Percentiles rank a stretch among this genome's conserved stretches.
These are phyloP conservation scores for Monilinia fructigena DNA, from an alignment of 2,329 filamentous ascomycete species.

Conservation along the genomic window DNA sequence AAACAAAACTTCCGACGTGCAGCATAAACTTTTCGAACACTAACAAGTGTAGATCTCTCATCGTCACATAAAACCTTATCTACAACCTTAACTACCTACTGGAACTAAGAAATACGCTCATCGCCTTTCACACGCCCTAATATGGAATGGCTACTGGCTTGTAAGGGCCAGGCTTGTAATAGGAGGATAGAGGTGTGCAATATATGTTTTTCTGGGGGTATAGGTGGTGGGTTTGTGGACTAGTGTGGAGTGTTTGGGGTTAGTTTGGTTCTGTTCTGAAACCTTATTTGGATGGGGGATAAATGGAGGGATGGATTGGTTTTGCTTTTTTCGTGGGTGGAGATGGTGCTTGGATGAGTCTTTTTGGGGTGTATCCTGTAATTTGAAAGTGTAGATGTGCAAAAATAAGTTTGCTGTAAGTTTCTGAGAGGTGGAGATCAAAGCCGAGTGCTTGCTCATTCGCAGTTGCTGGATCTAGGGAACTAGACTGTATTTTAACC, in stretches of 20 bases:
- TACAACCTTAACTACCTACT: not conserved
- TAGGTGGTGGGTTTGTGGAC: not conserved
- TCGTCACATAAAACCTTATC: not conserved
- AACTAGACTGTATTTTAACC: not conserved
- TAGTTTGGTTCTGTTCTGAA: too few relatives aligned
- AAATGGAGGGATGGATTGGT: too few relatives aligned
- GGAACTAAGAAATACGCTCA: not conserved
- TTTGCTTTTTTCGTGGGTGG: too few relatives aligned
- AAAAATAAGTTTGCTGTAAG: not conserved
- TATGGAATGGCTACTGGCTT: not conserved
- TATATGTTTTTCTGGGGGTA: not conserved
- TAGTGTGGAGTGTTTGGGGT: too few relatives aligned
- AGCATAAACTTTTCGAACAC: not conserved
- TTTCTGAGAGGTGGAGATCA: not conserved
- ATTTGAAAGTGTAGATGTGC: not conserved
- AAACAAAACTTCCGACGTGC: not conserved
- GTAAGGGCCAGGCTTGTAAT: not conserved
- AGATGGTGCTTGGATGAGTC: too few relatives aligned
- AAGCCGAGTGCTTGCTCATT: not conserved
- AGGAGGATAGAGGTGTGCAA: not conserved
- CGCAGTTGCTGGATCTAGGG: not conserved
- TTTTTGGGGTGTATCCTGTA: not conserved
- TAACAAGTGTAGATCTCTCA: not conserved
- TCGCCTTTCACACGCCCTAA: not conserved
- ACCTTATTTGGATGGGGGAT: too few relatives aligned